Evolutionary conservation across 208 protist species (phyloP).

Genomic region (Trypanosomatidae sp.): DNA sequence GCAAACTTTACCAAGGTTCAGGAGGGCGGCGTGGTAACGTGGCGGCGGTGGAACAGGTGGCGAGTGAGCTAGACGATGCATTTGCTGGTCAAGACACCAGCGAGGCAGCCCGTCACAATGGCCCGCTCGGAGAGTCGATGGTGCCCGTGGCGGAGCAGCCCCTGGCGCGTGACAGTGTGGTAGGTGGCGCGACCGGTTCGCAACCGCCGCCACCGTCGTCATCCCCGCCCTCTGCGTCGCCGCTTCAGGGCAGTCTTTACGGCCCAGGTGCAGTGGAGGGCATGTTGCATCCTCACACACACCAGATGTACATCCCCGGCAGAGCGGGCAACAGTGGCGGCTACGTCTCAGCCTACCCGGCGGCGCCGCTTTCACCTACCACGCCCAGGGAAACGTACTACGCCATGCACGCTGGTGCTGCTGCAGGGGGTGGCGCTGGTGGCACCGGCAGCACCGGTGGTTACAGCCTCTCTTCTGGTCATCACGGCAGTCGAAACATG

Average conservation of each 20-base stretch:
- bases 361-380: not conserved
- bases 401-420: conserved; percentile 1
- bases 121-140: conserved; percentile 40
- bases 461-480: not conserved
- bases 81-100: conserved; percentile 21
- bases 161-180: not conserved
- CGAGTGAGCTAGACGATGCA: conserved; percentile 20
- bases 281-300: not conserved
- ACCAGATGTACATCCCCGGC: not conserved
- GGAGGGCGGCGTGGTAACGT: conserved; percentile 6
- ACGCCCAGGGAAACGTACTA: conserved; percentile 18
- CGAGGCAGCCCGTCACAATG: conserved; percentile 7
- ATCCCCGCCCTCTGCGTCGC: not conserved
- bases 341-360: conserved; percentile 7
- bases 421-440: conserved; percentile 1
- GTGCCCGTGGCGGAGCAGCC: conserved; percentile 16
- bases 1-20: not conserved
- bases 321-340: not conserved
- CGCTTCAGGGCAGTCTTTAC: conserved; percentile 5
- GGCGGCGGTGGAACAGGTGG: conserved; percentile 4
- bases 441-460: conserved; percentile 3
- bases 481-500: conserved; percentile 7
- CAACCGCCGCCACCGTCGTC: conserved; percentile 6
- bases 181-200: not conserved
- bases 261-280: not conserved